A percentile compares a stretch with the other conserved stretches of the same genome.
phyloP scores from a whole-genome alignment of 257 asterid genomes.

The Rubia yunnanensis region DNA sequence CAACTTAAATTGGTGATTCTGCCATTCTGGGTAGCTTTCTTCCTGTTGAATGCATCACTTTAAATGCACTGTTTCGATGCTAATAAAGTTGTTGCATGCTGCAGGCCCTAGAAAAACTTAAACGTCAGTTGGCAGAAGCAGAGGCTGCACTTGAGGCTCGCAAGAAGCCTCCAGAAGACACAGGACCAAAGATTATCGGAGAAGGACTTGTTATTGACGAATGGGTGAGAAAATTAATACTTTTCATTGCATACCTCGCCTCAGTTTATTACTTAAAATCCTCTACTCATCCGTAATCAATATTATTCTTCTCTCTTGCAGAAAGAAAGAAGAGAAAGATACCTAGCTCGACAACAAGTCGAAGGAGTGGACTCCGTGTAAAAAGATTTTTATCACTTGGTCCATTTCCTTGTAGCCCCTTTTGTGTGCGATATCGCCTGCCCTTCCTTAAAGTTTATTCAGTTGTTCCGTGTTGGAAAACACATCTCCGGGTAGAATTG shows the following conservation, averaged over 20 bases:
- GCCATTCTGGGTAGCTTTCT: too few relatives aligned
- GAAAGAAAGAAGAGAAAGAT: slow-evolving; percentile 98
- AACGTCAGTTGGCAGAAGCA: slow-evolving; percentile 73
- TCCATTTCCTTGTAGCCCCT: neutral
- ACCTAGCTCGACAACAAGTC: slow-evolving; percentile 82
- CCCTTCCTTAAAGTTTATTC: neutral
- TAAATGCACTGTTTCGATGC: neutral
- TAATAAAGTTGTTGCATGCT: slow-evolving; percentile 2
- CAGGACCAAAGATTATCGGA: slow-evolving; percentile 66
- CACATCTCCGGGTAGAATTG: neutral
- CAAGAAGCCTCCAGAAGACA: slow-evolving; percentile 68
- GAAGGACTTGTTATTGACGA: slow-evolving; percentile 94
- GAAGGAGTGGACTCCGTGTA: slow-evolving; percentile 69
- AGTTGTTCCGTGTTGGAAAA: neutral
- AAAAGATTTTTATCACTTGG: slow-evolving; percentile 9
- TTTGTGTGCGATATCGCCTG: neutral
- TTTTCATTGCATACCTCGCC: neutral
- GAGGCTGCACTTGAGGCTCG: slow-evolving; percentile 80
- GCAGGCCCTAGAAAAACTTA: slow-evolving; percentile 74
- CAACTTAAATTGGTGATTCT: neutral
- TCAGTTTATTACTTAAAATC: neutral
- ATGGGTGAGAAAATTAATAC: slow-evolving; percentile 52
- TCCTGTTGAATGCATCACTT: neutral
- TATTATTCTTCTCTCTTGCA: slow-evolving; percentile 13
- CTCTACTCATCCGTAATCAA: neutral